Base-by-base conservation (phyloP, 2,329 filamentous ascomycete genomes). In the Claviceps lovelessii region DNA sequence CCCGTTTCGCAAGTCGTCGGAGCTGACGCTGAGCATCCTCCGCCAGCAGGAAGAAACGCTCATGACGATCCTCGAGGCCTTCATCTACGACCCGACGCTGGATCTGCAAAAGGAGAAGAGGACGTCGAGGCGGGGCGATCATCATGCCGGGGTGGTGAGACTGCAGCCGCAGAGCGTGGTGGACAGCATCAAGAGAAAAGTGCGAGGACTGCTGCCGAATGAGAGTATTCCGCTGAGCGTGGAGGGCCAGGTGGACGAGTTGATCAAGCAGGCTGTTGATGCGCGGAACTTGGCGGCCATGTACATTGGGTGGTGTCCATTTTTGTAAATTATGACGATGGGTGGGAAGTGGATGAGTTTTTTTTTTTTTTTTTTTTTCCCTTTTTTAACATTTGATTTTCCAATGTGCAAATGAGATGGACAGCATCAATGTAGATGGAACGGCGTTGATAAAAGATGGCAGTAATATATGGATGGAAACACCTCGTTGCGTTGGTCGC, bases 31-130 rank as follows among this genome's bases (percentile, higher is more conserved):
- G 57, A 77, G 80, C 47, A 83, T 96, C 33, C 76, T 97, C 10
- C 80, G 93, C 1, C 87, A 94, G 67, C 90, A 96, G 64, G 87
- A 96, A 68, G 94, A 98, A 70, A 95, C 91, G 44, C 75, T 98
- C 56, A 95, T 98, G 84, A 96, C 91, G 0, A 91, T 98, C 51
- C 76, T 99, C 1, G 94, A 98, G 72, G 90, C 93, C 0, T 99
- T 98, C 65, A 80, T 98, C 60, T 90, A 98, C 65, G 93, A 99
- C 67, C 93, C 93, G 0, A 97, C 94, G 15, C 83, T 95, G 13
- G 94, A 99, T 65, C 83, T 97, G 58, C 81, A 96, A 63, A 73
- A 73, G 59, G 85, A 85, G 53, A 89, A 86, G 67, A 70, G 67
- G 19, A 56, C 62, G 39, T 63, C 66, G 46, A 66, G 62, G 51